phyloP scores from a whole-genome alignment of 768 basidiomycete genomes.

The Pilatotrama ljubarskyi region DNA sequence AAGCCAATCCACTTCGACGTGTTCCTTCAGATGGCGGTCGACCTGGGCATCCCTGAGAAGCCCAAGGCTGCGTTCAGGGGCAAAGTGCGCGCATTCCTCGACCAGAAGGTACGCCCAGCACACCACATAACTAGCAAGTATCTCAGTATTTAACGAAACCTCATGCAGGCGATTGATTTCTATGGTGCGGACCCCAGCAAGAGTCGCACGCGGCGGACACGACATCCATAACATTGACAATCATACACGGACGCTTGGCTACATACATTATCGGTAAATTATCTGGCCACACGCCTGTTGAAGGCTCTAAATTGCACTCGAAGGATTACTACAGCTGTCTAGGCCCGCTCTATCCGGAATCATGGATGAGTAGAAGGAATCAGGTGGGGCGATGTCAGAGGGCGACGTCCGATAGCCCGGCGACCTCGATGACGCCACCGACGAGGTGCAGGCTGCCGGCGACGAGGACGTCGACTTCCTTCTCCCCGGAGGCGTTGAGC shows the following conservation, averaged over 20 bases:
- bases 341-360: not conserved
- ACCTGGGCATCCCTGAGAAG: constrained; percentile 23
- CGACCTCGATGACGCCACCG: constrained; percentile 91
- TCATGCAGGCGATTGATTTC: constrained; percentile 53
- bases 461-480: constrained; percentile 66
- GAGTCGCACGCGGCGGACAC: constrained; percentile 25
- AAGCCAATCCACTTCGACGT: constrained; percentile 62
- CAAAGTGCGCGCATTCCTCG: constrained; percentile 52
- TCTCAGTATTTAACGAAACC: no score
- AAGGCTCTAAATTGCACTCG: constrained; percentile 31
- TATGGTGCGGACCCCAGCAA: constrained; percentile 41
- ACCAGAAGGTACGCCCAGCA: constrained; percentile 46
- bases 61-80: constrained; percentile 34
- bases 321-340: constrained; percentile 12
- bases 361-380: not conserved
- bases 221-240: constrained; percentile 19
- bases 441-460: constrained; percentile 92
- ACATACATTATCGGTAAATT: constrained; percentile 17
- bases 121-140: no score
- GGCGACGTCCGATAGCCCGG: constrained; percentile 71
- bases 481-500: constrained; percentile 30
- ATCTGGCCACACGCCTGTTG: constrained; percentile 36
- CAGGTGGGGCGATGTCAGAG: constrained; percentile 38
- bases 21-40: constrained; percentile 47
- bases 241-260: not conserved